Evolutionary conservation across 129 eudicot genomes (phyloP), one percentile per base, ranked within the genome.

Genomic region (Apium graveolens): DNA sequence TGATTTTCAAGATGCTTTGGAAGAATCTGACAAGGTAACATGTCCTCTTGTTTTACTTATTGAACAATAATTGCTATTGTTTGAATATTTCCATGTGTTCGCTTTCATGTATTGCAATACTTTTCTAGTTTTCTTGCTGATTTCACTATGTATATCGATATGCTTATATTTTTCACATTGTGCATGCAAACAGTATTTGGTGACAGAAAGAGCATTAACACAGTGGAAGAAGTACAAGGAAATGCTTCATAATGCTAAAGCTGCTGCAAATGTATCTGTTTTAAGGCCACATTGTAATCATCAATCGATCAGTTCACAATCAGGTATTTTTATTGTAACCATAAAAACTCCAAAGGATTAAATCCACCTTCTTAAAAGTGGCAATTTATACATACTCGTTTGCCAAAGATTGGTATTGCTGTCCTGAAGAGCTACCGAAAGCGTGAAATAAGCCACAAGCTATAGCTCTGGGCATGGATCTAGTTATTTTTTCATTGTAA

Each of bases 171-270:
- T 5, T 37, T 16, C 14, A 69, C 44, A 14, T 17, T 32, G 46
- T 80, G 63, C 9, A 77, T 45, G 68, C 78, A 77, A 72, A 78
- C 84, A 96, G 99, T 96, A 93, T 94, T 82, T 96, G 74, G 88
- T 92, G 80, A 96, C 99, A 57, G 89, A 84, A 75, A 92, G 81
- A 84, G 92, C 97, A 78, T 84, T 78, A 86, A 78, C 81, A 72
- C 97, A 87, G 62, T 96, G 99, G 99, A 83, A 79, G 65, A 87
- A 85, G 60, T 96, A 90, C 77, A 96, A 84, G 85, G 76, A 86
- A 80, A 96, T 92, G 97, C 88, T 96, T 86, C 89, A 90, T 75
- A 84, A 90, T 80, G 97, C 97, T 62, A 86, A 84, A 86, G 78
- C 87, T 73, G 66, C 49, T 76, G 26, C 66, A 73, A 66, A 69